Percentiles rank a stretch among this genome's conserved stretches.
Evolutionary conservation across 192 early-diverging fungal species (phyloP).

Genomic region (Entomortierella beljakovae): DNA sequence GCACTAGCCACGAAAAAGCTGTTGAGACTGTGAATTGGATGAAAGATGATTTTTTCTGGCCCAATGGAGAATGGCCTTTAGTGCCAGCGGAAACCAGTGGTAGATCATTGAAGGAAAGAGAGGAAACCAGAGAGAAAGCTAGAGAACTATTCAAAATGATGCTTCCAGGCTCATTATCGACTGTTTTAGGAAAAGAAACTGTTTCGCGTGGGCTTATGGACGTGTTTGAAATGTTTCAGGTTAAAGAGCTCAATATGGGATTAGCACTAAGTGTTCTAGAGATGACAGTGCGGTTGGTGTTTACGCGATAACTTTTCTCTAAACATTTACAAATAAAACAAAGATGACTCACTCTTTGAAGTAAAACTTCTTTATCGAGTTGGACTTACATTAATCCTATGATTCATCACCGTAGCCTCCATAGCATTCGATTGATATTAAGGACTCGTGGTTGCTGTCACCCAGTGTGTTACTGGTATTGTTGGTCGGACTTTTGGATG

Average conservation of each 20-base stretch:
- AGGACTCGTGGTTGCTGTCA: too few species aligned
- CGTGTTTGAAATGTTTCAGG: conserved; percentile 53
- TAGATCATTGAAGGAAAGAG: conserved; percentile 19
- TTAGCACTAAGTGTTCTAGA: conserved; percentile 47
- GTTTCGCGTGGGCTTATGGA: conserved; percentile 36
- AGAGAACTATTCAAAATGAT: conserved; percentile 50
- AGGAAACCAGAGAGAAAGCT: conserved; percentile 36
- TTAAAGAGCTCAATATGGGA: conserved; percentile 49
- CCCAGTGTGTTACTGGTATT: too few species aligned
- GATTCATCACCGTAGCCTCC: too few species aligned
- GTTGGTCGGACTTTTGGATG: too few species aligned
- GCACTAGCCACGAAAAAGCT: conserved; percentile 33
- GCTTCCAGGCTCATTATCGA: conserved; percentile 33
- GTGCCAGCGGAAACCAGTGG: not conserved
- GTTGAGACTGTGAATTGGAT: conserved; percentile 48
- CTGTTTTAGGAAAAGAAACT: conserved; percentile 38
- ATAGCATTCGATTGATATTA: too few species aligned
- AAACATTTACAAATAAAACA: too few species aligned
- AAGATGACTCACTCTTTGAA: too few species aligned
- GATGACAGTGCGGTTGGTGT: conserved; percentile 36
- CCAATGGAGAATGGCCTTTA: conserved; percentile 42
- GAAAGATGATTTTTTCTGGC: conserved; percentile 52
- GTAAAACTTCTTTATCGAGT: too few species aligned
- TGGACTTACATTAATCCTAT: too few species aligned
- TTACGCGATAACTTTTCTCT: conserved; percentile 34